Base-by-base conservation (phyloP, 768 basidiomycete species). In the Rhodosporidiobolus sp. region DNA sequence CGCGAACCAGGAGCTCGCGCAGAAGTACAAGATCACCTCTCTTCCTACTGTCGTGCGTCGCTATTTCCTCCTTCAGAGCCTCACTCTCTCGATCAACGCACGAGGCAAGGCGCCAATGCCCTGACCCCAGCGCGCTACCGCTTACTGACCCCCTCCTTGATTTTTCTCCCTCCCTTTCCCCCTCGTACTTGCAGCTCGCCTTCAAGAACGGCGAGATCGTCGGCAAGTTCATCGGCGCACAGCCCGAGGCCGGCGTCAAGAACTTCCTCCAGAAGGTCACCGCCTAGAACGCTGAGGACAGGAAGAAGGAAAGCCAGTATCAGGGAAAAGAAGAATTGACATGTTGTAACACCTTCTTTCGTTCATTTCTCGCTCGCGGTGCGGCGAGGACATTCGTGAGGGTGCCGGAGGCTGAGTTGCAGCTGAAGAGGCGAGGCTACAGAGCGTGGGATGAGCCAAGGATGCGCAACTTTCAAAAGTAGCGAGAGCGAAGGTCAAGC, bases 131-230 rank as follows among this genome's bases (percentile, higher is more conserved):
- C n/a, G n/a, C n/a, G n/a, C n/a, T n/a, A n/a, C n/a, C 30, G 30
- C 60, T 22, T 38, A 34, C 54, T 19, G 12, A 12, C 46, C 10
- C n/a, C 28, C 28, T 19, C 2, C n/a, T 2, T n/a, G 38, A 3
- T 22, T 24, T 26, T 19, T 24, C 32, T 10, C n/a, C 4, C 52
- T 22, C 17, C 10, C 32, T 28, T 20, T 22, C 12, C 45, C 20
- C 6, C n/a, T 60, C 45, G 57, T 43, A 10, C 7, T 38, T 4
- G 19, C 65, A 72, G 72, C 58, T 73, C 16, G 72, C 72, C n/a
- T 69, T 73, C 67, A 69, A 69, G 65, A 69, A 69, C 46, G 72
- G 72, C 19, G 16, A 62, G 26, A 48, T 69, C 11, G 52, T 73
- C 46, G 67, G 59, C 30, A 68, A 73, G 54, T 69, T 73, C 60